Evolutionary conservation across 163 green algal species (phyloP).

Genomic region (Chlamydomonas reinhardtii): DNA sequence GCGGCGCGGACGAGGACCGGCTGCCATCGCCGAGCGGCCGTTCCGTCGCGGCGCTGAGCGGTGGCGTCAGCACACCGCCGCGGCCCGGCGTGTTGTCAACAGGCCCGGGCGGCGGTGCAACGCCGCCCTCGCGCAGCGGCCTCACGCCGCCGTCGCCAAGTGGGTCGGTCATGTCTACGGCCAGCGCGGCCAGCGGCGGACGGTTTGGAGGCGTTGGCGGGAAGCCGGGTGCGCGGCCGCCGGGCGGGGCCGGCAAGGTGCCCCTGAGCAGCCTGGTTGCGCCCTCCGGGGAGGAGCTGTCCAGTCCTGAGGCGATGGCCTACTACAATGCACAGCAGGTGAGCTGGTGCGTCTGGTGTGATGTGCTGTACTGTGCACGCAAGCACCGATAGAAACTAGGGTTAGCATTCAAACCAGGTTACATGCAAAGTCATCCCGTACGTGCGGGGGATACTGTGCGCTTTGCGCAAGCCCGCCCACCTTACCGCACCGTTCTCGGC

Average conservation of each 20-base stretch:
- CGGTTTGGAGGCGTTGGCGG: not conserved
- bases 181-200: not conserved
- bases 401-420: no score
- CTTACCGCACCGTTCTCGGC: no score
- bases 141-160: not conserved
- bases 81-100: not conserved
- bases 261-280: constrained; percentile 31
- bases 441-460: no score
- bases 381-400: no score
- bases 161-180: not conserved
- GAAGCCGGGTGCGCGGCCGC: not conserved
- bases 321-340: constrained; percentile 56
- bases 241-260: constrained; percentile 6
- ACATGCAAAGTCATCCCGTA: no score
- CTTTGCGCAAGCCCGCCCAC: no score
- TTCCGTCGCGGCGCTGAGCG: not conserved
- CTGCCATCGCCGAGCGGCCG: not conserved
- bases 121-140: not conserved
- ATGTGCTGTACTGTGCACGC: no score
- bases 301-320: constrained; percentile 38
- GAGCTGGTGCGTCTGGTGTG: not conserved
- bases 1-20: not conserved
- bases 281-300: constrained; percentile 14
- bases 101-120: no score
- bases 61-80: no score